Conservation (phyloP, 148 eudicot genomes). For the Spergularia marina region DNA sequence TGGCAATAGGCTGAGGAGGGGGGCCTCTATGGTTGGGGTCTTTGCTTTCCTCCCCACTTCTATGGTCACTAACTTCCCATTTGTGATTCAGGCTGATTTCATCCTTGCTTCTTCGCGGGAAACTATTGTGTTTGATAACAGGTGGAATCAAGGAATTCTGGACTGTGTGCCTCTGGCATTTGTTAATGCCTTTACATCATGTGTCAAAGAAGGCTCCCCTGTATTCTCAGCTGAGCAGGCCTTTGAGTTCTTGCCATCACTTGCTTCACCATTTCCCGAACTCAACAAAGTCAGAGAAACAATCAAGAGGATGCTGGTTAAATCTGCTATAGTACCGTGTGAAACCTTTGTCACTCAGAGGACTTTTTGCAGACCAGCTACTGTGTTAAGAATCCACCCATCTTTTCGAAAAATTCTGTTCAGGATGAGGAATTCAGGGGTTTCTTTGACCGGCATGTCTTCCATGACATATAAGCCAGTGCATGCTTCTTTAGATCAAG, state of each 20-base stretch:
- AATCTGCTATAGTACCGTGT: constrained; percentile 35
- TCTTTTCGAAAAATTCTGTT: constrained; percentile 28
- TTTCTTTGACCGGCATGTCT: constrained; percentile 42
- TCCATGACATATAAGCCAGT: constrained; percentile 37
- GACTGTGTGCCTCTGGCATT: constrained; percentile 30
- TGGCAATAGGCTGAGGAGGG: constrained; percentile 38
- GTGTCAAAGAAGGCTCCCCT: constrained; percentile 27
- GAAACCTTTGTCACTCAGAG: constrained; percentile 21
- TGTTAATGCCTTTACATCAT: constrained; percentile 31
- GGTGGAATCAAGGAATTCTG: constrained; percentile 45
- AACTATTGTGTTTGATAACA: constrained; percentile 39
- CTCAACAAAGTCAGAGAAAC: constrained; percentile 30
- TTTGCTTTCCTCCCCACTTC: constrained; percentile 47
- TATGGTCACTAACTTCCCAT: constrained; percentile 49
- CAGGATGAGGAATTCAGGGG: constrained; percentile 32
- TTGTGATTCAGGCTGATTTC: constrained; percentile 50
- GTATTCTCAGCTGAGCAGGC: constrained; percentile 12
- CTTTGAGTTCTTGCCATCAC: constrained; percentile 32
- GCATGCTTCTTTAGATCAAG: constrained; percentile 43
- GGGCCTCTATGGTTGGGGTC: constrained; percentile 36
- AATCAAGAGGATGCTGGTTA: constrained; percentile 18
- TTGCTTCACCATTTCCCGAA: constrained; percentile 25
- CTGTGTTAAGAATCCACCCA: constrained; percentile 7
- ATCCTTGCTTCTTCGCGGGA: constrained; percentile 47
- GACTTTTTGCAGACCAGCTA: constrained; percentile 12